Base-by-base conservation (phyloP, 1,284 basidiomycete species). In the Peniophora sp. region DNA sequence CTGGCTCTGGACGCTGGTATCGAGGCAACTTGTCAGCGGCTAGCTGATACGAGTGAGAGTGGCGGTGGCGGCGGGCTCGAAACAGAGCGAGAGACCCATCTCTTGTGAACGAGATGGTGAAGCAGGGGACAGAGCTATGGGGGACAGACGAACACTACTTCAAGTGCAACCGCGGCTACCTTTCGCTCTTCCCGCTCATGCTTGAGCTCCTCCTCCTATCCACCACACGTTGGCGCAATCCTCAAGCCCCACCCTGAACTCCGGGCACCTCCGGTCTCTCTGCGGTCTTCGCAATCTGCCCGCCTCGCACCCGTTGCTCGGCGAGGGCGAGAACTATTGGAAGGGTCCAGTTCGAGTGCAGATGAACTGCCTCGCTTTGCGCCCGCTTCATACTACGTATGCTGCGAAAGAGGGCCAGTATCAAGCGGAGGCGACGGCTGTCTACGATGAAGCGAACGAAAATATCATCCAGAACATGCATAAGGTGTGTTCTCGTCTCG, bases 281-380 rank as follows among this genome's bases (percentile, higher is more conserved):
- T 93, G 85, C 64, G 94, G 94, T 46, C 73, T 97, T 39, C 85
- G 94, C 37, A 94, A 91, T 58, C 70, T 97, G 49, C 92, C 90
- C 12, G 82, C 77, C 34, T 80, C 82, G 15, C 91, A 97, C 62
- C 81, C 85, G n/a, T 78, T 88, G 51, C 97, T 92, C 59, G 94
- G 93, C 15, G 72, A 83, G 60, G 94, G 87, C 48, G 95, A 97
- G 64, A 91, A 97, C 68, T 97, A 97, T 67, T 97, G 94, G 94
- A 86, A 88, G 60, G 93, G 94, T 2, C 92, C 95, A 2, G 87
- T 97, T 49, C 97, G 94, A 95, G 79, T 97, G 24, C 94, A 92
- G 64, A 93, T 97, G 85, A 97, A 97, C 67, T 97, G 93, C 63
- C 77, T 97, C 56, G 82, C 84, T 17, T 70, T 97, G 49, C 75